phyloP scores from a whole-genome alignment of 805 yeast species.

The Kazachstania psychrophila region DNA sequence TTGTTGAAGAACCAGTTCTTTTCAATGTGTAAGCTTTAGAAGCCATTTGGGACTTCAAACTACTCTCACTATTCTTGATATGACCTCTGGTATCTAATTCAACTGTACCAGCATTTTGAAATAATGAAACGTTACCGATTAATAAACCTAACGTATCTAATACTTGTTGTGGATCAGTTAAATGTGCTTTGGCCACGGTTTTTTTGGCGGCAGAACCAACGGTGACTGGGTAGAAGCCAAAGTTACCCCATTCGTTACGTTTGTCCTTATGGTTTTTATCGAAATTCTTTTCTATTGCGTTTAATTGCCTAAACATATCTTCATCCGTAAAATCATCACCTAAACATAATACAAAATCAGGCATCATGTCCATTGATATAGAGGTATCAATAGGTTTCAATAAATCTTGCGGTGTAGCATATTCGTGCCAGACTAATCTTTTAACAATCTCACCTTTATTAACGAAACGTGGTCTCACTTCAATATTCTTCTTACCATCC shows the following conservation, averaged over 20 bases:
- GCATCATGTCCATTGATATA: conserved; percentile 39
- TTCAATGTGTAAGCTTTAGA: conserved; percentile 23
- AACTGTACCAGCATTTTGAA: conserved; percentile 70
- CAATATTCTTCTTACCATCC: conserved; percentile 95
- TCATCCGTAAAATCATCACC: conserved; percentile 98
- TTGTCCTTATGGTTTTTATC: conserved; percentile 31
- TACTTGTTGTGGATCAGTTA: conserved; percentile 76
- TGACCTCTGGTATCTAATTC: conserved; percentile 74
- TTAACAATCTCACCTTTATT: conserved; percentile 96
- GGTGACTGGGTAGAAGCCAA: conserved; percentile 74
- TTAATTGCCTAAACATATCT: conserved; percentile 84
- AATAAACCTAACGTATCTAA: conserved; percentile 73
- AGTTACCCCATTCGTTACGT: conserved; percentile 39
- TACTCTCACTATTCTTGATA: conserved; percentile 36
- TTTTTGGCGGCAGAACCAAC: conserved; percentile 87
- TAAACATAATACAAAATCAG: conserved; percentile 79
- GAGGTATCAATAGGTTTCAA: conserved; percentile 28
- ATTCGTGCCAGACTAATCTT: conserved; percentile 56
- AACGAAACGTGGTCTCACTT: conserved; percentile 90
- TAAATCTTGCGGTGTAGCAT: conserved; percentile 45
- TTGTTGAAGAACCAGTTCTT: conserved; percentile 18
- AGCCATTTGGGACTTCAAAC: conserved; percentile 31
- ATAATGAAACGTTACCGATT: conserved; percentile 68
- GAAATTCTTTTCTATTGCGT: conserved; percentile 44
- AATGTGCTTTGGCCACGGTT: conserved; percentile 78